Evolutionary conservation across 768 basidiomycete genomes (phyloP), one percentile per base, ranked within the genome.

Genomic region (Coprinopsis cinerea): DNA sequence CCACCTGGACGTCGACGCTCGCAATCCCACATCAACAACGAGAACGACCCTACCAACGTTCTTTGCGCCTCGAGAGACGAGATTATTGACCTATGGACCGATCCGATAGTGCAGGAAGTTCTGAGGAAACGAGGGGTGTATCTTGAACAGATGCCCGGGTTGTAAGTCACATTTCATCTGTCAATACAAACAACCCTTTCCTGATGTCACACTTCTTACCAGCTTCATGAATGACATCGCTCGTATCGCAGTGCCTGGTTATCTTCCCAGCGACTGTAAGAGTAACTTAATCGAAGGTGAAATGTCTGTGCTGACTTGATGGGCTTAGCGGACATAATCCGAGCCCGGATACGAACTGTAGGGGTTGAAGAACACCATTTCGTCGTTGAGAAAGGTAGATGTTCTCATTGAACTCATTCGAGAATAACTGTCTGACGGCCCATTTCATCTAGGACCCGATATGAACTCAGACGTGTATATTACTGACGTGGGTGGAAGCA

Each of bases 351-450:
- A 50, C 74, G 82, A 22, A 90, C 87, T 1, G 70, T 85, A 44
- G 87, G 87, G 1, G 79, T 87, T 1, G 82, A 88, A 51, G 87
- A 90, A 59, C 82, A 88, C 55, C 67, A 74, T 9, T 82, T 88
- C 52, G 59, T 73, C 18, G 68, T 79, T 47, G 82, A 87, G 41
- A 67, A 69, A 57, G 74, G 84, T 83, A 48, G 14, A 39, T 25
- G 24, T 9, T 9, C 28, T 45, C 17, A 37, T 26, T 34, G 1
- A 4, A 45, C 34, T 22, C 18, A 25, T 17, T 24, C 36, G n/a
- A n/a, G n/a, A n/a, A n/a, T n/a, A n/a, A n/a, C n/a, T 18, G 36
- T 25, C 22, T 27, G 11, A 43, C 43, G 17, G n/a, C 24, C 23
- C 26, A 27, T 41, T 28, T 14, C 14, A 24, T 34, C 26, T 42